phyloP scores from a whole-genome alignment of 75 land plant genomes.

The Adiantum capillusveneris region DNA sequence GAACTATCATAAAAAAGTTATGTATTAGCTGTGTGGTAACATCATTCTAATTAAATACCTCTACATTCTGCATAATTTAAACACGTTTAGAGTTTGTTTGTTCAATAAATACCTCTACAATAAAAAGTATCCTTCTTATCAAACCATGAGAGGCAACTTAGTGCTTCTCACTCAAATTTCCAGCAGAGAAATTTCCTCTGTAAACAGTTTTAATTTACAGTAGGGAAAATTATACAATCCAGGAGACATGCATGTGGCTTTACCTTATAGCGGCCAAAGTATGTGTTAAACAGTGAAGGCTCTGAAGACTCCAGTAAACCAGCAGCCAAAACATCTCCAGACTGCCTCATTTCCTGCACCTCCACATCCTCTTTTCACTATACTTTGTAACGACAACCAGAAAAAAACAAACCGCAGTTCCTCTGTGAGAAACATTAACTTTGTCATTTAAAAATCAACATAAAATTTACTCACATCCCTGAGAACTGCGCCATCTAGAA shows the following conservation, averaged over 20 bases:
- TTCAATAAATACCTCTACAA: too few species aligned
- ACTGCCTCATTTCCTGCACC: conserved; percentile 88
- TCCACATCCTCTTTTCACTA: not conserved
- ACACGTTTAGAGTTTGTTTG: too few species aligned
- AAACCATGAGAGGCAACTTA: too few species aligned
- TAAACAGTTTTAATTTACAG: not conserved
- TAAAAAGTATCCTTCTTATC: too few species aligned
- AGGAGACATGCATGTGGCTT: too few species aligned
- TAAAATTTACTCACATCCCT: conserved; percentile 52
- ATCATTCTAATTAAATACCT: too few species aligned
- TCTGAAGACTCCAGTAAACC: conserved; percentile 90
- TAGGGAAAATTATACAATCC: not conserved
- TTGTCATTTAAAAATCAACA: not conserved
- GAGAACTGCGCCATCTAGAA: conserved; percentile 89
- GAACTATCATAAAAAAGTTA: not conserved
- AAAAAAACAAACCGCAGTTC: too few species aligned
- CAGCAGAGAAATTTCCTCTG: not conserved
- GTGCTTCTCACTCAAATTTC: too few species aligned
- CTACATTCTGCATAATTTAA: too few species aligned
- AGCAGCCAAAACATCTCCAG: conserved; percentile 96
- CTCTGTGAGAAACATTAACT: too few species aligned
- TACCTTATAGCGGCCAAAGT: conserved; percentile 44
- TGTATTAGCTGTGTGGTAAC: too few species aligned
- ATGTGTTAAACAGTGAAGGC: conserved; percentile 75
- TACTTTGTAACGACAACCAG: too few species aligned